Conservation (phyloP, 192 early-diverging fungal species). For the Linnemannia elongata region DNA sequence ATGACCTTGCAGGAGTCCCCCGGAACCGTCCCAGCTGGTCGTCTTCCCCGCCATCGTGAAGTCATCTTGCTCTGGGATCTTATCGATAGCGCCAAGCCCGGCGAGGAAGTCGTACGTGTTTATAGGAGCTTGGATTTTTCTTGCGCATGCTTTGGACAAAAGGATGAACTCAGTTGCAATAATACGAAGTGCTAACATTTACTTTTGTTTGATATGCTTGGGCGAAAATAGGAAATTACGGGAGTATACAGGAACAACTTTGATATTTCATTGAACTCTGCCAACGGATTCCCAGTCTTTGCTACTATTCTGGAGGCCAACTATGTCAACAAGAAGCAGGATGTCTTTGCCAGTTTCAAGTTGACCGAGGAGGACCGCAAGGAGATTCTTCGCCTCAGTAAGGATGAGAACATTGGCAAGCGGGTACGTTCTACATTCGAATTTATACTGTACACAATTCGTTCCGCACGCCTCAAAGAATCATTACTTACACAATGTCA, state of each 20-base stretch:
- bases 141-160: neutral
- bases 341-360: slow-evolving; percentile 87
- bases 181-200: neutral
- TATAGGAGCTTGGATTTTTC: neutral
- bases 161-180: too few relatives aligned
- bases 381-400: slow-evolving; percentile 77
- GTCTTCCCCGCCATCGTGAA: slow-evolving; percentile 93
- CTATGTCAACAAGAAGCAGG: slow-evolving; percentile 90
- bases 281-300: slow-evolving; percentile 98
- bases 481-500: neutral
- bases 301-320: slow-evolving; percentile 97
- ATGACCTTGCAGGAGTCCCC: slow-evolving; percentile 97
- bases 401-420: slow-evolving; percentile 84
- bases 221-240: slow-evolving; percentile 79
- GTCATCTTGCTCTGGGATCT: slow-evolving; percentile 96
- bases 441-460: neutral
- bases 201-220: neutral
- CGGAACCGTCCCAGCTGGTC: slow-evolving; percentile 94
- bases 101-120: slow-evolving; percentile 88
- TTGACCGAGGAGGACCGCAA: slow-evolving; percentile 94
- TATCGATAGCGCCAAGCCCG: slow-evolving; percentile 95
- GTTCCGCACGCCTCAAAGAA: neutral
- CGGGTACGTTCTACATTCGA: slow-evolving; percentile 63
- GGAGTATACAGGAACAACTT: slow-evolving; percentile 97
- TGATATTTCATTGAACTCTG: slow-evolving; percentile 87